Percentiles rank a stretch among this genome's conserved stretches.
phyloP scores from a whole-genome alignment of 2,329 filamentous ascomycete species.

The Pseudovirgaria hyperparasitica region DNA sequence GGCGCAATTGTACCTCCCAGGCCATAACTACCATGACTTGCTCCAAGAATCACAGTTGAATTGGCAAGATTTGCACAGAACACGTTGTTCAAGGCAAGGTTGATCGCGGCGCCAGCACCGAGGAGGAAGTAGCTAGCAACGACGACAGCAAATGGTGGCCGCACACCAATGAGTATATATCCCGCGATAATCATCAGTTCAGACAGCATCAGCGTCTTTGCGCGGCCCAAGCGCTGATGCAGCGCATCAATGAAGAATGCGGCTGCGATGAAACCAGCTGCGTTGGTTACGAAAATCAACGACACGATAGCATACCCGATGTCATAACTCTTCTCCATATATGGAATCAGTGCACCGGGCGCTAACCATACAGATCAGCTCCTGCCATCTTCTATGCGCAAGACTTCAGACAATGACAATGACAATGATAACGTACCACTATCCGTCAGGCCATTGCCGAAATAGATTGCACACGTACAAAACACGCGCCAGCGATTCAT shows the following conservation, averaged over 20 bases:
- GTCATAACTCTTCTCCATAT: constrained; percentile 62
- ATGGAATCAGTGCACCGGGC: constrained; percentile 67
- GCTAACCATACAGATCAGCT: constrained; percentile 20
- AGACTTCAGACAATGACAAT: not conserved
- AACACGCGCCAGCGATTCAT: constrained; percentile 62
- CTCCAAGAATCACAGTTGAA: constrained; percentile 41
- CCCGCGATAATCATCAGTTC: constrained; percentile 45
- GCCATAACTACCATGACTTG: constrained; percentile 51
- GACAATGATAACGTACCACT: constrained; percentile 30
- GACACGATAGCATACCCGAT: constrained; percentile 72
- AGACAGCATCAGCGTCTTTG: constrained; percentile 47
- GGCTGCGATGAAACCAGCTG: constrained; percentile 61
- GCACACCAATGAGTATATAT: constrained; percentile 52
- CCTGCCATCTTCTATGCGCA: not conserved
- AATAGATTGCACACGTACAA: constrained; percentile 50
- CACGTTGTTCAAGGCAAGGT: constrained; percentile 43
- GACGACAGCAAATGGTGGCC: constrained; percentile 58
- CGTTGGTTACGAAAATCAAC: constrained; percentile 68
- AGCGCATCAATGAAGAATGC: constrained; percentile 57
- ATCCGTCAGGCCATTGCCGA: constrained; percentile 63
- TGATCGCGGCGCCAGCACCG: constrained; percentile 38
- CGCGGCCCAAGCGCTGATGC: constrained; percentile 50
- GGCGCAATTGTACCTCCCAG: constrained; percentile 46
- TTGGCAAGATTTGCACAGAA: constrained; percentile 42
- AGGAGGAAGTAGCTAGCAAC: constrained; percentile 56